Percentiles rank a stretch among this genome's conserved stretches.
Conservation (phyloP, 129 eudicot genomes). For the Kitagawia praeruptora region DNA sequence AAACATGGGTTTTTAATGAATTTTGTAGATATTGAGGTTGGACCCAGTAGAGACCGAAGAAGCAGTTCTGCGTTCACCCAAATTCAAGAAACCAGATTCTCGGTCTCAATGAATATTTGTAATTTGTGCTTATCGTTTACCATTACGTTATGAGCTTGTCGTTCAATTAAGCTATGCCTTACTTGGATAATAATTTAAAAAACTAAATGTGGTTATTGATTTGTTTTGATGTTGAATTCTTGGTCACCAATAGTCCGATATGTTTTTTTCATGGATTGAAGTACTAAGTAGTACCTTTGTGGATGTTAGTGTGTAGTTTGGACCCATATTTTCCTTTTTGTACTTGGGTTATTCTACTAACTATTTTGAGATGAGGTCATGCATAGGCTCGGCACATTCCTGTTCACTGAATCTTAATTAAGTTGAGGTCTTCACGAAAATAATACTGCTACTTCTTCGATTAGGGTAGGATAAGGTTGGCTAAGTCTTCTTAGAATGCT, state of each 20-base stretch:
- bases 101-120: slow-evolving; percentile 5
- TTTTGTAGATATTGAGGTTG: slow-evolving; percentile 57
- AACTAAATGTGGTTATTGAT: neutral
- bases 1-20: neutral
- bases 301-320: too few species aligned
- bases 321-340: too few species aligned
- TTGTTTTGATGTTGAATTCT: neutral
- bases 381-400: neutral
- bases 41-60: slow-evolving; percentile 87
- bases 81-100: slow-evolving; percentile 27
- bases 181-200: neutral
- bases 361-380: neutral
- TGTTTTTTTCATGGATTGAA: too few species aligned
- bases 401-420: neutral
- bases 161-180: neutral
- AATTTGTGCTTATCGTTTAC: neutral
- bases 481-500: neutral
- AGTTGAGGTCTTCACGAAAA: neutral
- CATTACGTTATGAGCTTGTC: neutral
- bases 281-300: too few species aligned
- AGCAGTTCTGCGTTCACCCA: slow-evolving; percentile 82
- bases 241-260: neutral
- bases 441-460: neutral
- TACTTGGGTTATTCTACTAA: too few species aligned
- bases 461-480: neutral